Conservation (phyloP, 2,329 filamentous ascomycete species). For the Aspergillus clavatus region DNA sequence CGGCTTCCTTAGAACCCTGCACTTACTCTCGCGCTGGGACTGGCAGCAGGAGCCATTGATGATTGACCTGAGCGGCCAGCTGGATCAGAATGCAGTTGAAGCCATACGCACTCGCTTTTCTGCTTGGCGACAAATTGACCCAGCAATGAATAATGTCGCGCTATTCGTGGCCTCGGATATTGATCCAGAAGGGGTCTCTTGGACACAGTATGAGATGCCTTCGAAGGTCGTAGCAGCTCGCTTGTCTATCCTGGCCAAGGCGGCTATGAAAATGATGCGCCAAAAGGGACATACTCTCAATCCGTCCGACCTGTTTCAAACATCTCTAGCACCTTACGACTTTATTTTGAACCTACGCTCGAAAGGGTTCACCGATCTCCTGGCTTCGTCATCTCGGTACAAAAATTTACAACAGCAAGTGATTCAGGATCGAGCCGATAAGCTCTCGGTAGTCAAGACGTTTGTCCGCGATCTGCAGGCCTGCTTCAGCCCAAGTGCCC, state of each 20-base stretch:
- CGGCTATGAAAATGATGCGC: conserved; percentile 61
- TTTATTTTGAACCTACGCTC: conserved; percentile 70
- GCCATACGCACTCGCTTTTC: conserved; percentile 68
- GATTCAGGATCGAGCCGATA: conserved; percentile 43
- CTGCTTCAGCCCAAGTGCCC: conserved; percentile 62
- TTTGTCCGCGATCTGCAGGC: conserved; percentile 64
- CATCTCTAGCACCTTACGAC: conserved; percentile 73
- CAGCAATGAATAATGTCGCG: conserved; percentile 75
- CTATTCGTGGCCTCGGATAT: conserved; percentile 77
- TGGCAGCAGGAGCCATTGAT: conserved; percentile 81
- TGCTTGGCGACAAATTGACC: conserved; percentile 83
- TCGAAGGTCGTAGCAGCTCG: conserved; percentile 78
- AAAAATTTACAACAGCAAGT: conserved; percentile 68
- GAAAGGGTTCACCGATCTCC: conserved; percentile 44
- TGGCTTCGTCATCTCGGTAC: conserved; percentile 48
- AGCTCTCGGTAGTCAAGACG: conserved; percentile 56
- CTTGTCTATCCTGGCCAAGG: conserved; percentile 75
- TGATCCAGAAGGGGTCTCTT: conserved; percentile 72
- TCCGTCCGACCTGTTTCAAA: conserved; percentile 62
- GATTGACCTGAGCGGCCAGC: conserved; percentile 63
- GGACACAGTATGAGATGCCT: conserved; percentile 66
- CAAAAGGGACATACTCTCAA: conserved; percentile 52
- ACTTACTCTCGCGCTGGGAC: conserved; percentile 82
- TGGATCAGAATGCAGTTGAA: conserved; percentile 58
- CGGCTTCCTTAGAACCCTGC: conserved; percentile 75